Evolutionary conservation across 805 yeast species (phyloP), one percentile per base, ranked within the genome.

Genomic region (Sugiyamaella lignohabitans): DNA sequence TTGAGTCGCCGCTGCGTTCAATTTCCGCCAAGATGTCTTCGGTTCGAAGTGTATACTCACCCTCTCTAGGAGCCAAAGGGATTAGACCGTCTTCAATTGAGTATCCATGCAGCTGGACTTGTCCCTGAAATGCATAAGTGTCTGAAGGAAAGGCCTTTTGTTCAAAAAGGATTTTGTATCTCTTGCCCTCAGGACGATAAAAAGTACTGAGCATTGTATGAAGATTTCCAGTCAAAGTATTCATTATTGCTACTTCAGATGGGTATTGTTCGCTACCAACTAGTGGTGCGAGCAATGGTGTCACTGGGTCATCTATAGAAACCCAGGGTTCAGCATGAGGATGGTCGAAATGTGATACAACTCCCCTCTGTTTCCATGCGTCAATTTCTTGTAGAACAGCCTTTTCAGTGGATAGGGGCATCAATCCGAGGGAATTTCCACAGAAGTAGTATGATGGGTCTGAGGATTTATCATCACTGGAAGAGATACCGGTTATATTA

Each of bases 371-470:
- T 24, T 78, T 71, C 98, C 98, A 89, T 0, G 93, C 95, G 53
- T 79, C 75, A 42, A 89, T 67, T 63, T 89, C 97, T 36, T 69
- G 72, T 42, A 65, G 64, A 14, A 89, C 68, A 14, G 84, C 84
- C 4, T 54, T 52, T 29, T 76, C 68, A 0, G 89, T 80, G 5
- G 69, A 59, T 43, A 65, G 69, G 0, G 98, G 97, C 89, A 87
- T 84, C 49, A 89, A 67, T 0, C 98, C 98, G 4, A 89, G 75
- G n/a, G 96, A 87, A 68, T 89, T 91, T 2, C 98, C 98, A 65
- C 96, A 87, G 40, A 89, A 69, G 60, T 89, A 91, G 19, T 74
- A 69, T 10, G 76, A 68, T 5, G 55, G 51, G 22, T 57, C 53
- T 10, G 49, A 40, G 5, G 40, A 30, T 32, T 43, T 39, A 46